Evolutionary conservation across 202 grass and related monocot genomes (phyloP), one percentile per base, ranked within the genome.

Genomic region (Panicum hallii): DNA sequence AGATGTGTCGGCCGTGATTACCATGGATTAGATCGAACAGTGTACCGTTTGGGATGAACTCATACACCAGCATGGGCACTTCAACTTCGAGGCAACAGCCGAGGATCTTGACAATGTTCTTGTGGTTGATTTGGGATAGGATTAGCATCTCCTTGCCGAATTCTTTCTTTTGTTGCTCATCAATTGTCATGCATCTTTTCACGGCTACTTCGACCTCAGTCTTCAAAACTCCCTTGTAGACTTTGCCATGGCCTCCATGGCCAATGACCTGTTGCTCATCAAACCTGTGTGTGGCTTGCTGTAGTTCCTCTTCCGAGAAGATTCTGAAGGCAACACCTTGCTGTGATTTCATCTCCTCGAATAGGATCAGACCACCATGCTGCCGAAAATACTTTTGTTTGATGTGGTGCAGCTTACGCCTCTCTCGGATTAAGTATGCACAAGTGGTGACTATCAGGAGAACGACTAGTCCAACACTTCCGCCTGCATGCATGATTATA

Each of bases 71-170:
- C 32, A 92, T 82, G 10, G 90, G 85, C 2, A 91, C 82, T 66
- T 88, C 68, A 10, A 83, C 75, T 38, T 88, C 85, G 1, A 91
- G 77, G 64, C 89, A 91, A n/a, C 89, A 91, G 0, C 89, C 85
- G 1, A 87, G 40, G 11, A 91, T 82, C 75, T 70, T 81, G n/a
- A 91, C 85, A 11, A 91, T 86, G 65, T 91, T 91, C 46, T 26
- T 85, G 32, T 91, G 87, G 70, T 89, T 89, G 14, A 84, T 70
- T 64, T 80, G 80, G 47, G 81, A 80, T 7, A 87, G 82, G 80
- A 90, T 89, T 44, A 86, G 10, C 82, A 85, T 89, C 40, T 89
- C 87, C 36, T 80, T 89, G n/a, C 83, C 88, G 16, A 90, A 90
- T 32, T 82, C 83, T 47, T 90, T 90, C 83, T 72, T 90, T 0